Evolutionary conservation across 2,329 filamentous ascomycete species (phyloP), one percentile per base, ranked within the genome.

Genomic region (Alternaria tenuissima): DNA sequence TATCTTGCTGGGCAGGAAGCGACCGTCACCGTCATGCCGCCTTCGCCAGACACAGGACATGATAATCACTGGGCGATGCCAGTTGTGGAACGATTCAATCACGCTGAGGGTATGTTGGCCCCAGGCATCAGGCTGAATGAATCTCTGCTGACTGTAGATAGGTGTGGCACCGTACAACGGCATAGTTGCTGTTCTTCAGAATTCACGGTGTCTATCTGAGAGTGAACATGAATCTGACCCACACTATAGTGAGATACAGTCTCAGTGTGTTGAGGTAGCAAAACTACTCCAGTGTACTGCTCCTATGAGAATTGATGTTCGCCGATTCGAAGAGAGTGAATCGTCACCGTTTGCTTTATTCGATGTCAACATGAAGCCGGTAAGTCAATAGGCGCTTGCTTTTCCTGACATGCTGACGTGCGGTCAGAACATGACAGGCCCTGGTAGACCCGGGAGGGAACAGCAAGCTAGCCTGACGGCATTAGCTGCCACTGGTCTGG

Each of bases 51-150:
- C 7, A 26, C 24, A 7, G 7, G 24, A 7, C 24, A 26, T 0
- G 0, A 26, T 7, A 7, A 26, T 0, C 7, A 26, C 24, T 26
- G 24, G 24, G 24, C 24, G 7, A 26, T 11, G 28, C 28, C 28
- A 5, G 28, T 30, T 12, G 28, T 30, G 28, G 28, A 30, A 5
- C 8, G 28, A 7, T 26, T 26, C 24, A 26, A 26, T 7, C 24
- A 26, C 28, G 28, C 28, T 0, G 28, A 30, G 1, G 11, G 28
- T 30, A 0, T 1, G 28, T 30, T 5, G 28, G 5, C 3, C 28
- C 3, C 3, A 2, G 7, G 28, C 3, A 18, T 30, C 9, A 3
- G 0, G 24, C n/a, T n/a, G 0, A 1, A 20, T n/a, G 0, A 2
- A 46, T 30, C 8, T 4, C 11, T 20, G 6, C 11, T 46, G 7